Conservation (phyloP, 106 monocot genomes). For the Iris macrosiphon region DNA sequence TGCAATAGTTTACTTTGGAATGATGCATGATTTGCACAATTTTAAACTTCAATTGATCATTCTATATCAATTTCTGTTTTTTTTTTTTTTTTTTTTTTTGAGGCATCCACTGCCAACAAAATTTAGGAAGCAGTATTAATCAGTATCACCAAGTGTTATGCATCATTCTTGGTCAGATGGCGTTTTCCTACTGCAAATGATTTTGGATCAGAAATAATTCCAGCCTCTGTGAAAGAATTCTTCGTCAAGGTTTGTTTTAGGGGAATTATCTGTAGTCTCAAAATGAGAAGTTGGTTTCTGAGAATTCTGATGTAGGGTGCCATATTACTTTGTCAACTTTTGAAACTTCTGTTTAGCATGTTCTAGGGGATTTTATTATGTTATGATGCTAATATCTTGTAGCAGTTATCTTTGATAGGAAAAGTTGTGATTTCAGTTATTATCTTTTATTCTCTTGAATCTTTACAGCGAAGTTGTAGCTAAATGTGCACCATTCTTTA, state of each 20-base stretch:
- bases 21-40: not conserved
- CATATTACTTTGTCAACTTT: not conserved
- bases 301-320: not conserved
- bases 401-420: too few species aligned
- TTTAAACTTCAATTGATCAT: not conserved
- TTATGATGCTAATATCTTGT: too few species aligned
- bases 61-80: too few species aligned
- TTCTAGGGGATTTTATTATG: too few species aligned
- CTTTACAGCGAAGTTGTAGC: too few species aligned
- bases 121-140: constrained; percentile 12
- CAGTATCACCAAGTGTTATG: constrained; percentile 31
- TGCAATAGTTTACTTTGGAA: not conserved
- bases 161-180: constrained; percentile 79
- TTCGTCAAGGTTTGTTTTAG: constrained; percentile 50
- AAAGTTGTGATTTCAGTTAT: too few species aligned
- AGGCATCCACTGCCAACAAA: constrained; percentile 15
- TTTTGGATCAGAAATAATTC: constrained; percentile 98
- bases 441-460: too few species aligned
- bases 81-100: not conserved
- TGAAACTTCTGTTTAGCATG: too few species aligned
- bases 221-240: constrained; percentile 78
- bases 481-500: too few species aligned
- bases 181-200: constrained; percentile 96
- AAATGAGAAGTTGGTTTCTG: too few species aligned
- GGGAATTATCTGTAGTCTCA: not conserved